Evolutionary conservation across 805 yeast genomes (phyloP), one percentile per base, ranked within the genome.

Genomic region (Candida methanosorbosa): DNA sequence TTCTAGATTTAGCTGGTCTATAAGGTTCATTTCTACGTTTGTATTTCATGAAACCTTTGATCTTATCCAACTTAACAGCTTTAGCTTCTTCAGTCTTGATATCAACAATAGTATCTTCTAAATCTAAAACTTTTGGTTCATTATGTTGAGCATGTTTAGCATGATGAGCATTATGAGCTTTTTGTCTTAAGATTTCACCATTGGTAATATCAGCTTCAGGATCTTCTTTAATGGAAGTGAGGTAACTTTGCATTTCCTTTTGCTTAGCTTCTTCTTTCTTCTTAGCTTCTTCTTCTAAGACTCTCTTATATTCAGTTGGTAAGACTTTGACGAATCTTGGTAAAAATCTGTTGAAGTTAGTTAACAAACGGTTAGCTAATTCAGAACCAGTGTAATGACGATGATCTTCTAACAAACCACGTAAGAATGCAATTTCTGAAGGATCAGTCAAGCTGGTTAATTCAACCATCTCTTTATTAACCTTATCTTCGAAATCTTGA

Each of bases 341-440:
- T 56, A 90, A 67, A 57, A 83, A 73, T 49, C 94, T 73, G 72
- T 88, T 85, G 71, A 92, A 90, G 61, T 88, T 88, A 43, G 65
- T 70, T 65, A 90, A 71, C 42, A 92, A 73, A 40, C 81, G 72
- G 47, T 77, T 82, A 33, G 97, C 96, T 43, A 92, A 72, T 54
- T 81, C 90, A 29, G 97, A 90, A 23, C 80, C 82, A 36, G 98
- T 90, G 74, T 83, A 87, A 57, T 87, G 95, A 50, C 87, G 79
- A 61, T 92, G 97, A 54, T 92, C 96, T 61, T 90, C 96, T 47
- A 90, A 77, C 52, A 90, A 70, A 19, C 94, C 94, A 54, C 95
- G 81, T 50, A 90, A 76, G 62, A 85, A 87, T 0, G 96, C 96
- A 63, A 88, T 83, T 64, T 90, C 98, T 32, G 81, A 70, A 7